Base-by-base conservation (phyloP, 805 yeast species). In the Phaffomyces thermotolerans region DNA sequence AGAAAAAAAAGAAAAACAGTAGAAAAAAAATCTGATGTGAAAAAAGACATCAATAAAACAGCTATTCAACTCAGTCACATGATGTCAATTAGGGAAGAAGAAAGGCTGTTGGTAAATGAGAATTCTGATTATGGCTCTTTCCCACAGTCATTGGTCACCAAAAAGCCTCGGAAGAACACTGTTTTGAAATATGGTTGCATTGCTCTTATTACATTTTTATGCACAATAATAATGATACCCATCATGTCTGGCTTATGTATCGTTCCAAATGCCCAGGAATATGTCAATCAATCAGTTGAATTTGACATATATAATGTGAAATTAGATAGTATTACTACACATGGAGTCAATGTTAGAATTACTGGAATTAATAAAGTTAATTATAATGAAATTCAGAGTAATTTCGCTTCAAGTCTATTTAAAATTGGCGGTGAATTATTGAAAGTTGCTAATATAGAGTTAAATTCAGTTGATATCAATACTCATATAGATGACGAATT, bases 261-360 rank as follows among this genome's bases (percentile, higher is more conserved):
- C 5, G 25, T 38, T 1, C 50, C 66, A 9, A 50, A 54, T 13
- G 41, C 63, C 2, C 65, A 67, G 8, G 62, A 56, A 3, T 57
- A 52, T 35, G 50, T 66, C 8, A 57, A 61, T 6, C 53, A 66
- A 29, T 64, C 69, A 3, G 57, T 60, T 2, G 52, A 51, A 20
- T 51, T 65, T 42, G 59, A 63, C 12, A 52, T 67, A 6, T 56
- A 58, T 30, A 53, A 59, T 35, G 49, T 68, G 18, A 50, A 51
- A 7, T 46, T 69, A 15, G 48, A 61, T 3, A 64, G 65, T 4
- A 42, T 69, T 12, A 52, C 52, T 1, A 57, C 63, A 12, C 50
- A 53, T 4, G 68, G 69, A 2, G 59, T 68, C 7, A 48, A 60
- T 22, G 43, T 69, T 9, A 51, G 56, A 34, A 57, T 68, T 2